Evolutionary conservation across 2,329 filamentous ascomycete species (phyloP).

Genomic region (Rhytidhysteron rufulum): DNA sequence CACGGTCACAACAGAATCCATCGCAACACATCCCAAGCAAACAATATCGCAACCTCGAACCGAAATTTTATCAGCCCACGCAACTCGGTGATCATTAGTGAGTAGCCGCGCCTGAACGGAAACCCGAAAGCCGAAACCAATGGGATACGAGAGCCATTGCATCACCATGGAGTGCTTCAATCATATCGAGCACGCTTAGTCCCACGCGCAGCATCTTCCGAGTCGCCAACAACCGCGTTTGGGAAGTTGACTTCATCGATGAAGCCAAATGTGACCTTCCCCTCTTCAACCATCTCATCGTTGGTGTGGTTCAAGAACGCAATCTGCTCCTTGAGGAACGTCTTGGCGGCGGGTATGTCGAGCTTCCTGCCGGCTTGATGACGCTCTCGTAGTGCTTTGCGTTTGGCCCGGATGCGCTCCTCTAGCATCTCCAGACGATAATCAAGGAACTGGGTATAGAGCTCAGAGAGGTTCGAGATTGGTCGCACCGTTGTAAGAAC

Average conservation of each 20-base stretch:
- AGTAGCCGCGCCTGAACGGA: neutral
- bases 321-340: conserved; percentile 29
- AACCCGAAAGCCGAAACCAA: neutral
- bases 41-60: too few species aligned
- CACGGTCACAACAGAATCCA: too few species aligned
- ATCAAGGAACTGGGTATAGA: conserved; percentile 60
- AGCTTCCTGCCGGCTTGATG: conserved; percentile 22
- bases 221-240: conserved; percentile 17
- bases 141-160: neutral
- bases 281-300: conserved; percentile 29
- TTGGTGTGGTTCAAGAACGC: conserved; percentile 32
- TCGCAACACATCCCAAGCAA: too few species aligned
- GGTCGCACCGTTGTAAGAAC: conserved; percentile 57
- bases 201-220: conserved; percentile 4
- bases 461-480: conserved; percentile 54
- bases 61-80: neutral
- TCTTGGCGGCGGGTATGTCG: conserved; percentile 30
- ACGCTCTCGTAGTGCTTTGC: conserved; percentile 40
- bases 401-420: conserved; percentile 50
- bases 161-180: neutral
- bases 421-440: conserved; percentile 63
- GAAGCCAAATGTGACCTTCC: conserved; percentile 22
- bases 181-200: conserved; percentile 1
- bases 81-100: neutral
- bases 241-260: conserved; percentile 24